Percentiles rank a stretch among this genome's conserved stretches.
Conservation (phyloP, 768 basidiomycete species). For the Mycena haematopus region DNA sequence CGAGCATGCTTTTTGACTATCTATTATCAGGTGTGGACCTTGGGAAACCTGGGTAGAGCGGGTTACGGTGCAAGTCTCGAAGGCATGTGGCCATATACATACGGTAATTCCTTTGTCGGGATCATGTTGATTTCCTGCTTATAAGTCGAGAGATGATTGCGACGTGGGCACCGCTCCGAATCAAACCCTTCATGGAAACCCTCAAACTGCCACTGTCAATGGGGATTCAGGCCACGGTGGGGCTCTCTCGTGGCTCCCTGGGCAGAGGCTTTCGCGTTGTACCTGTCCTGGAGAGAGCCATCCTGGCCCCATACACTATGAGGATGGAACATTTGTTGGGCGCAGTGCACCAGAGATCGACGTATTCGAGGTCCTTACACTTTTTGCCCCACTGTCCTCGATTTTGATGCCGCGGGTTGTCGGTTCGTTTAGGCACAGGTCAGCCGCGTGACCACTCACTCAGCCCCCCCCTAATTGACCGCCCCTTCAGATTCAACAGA, state of each 20-base stretch:
- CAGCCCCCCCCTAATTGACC: neutral
- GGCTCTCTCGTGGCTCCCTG: constrained; percentile 82
- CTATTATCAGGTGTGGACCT: constrained; percentile 58
- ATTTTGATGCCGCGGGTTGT: neutral
- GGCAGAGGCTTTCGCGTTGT: constrained; percentile 86
- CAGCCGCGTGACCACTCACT: neutral
- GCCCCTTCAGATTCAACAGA: neutral
- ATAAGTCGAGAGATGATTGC: constrained; percentile 81
- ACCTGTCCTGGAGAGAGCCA: constrained; percentile 90
- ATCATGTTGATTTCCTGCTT: constrained; percentile 52
- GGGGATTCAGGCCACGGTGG: constrained; percentile 63
- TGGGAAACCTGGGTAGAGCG: constrained; percentile 89
- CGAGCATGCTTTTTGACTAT: neutral
- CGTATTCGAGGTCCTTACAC: constrained; percentile 57
- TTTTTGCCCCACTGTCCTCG: neutral
- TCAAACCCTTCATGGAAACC: constrained; percentile 71
- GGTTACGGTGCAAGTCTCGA: constrained; percentile 90
- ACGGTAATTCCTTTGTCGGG: constrained; percentile 1
- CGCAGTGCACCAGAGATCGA: constrained; percentile 91
- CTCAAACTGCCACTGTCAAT: constrained; percentile 60
- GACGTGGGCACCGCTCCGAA: constrained; percentile 91
- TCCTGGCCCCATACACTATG: constrained; percentile 84
- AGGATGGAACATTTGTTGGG: constrained; percentile 76
- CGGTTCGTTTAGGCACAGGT: constrained; percentile 59
- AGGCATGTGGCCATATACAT: constrained; percentile 56